Evolutionary conservation across 805 yeast species (phyloP).

Genomic region (Zygoascus tannicola): DNA sequence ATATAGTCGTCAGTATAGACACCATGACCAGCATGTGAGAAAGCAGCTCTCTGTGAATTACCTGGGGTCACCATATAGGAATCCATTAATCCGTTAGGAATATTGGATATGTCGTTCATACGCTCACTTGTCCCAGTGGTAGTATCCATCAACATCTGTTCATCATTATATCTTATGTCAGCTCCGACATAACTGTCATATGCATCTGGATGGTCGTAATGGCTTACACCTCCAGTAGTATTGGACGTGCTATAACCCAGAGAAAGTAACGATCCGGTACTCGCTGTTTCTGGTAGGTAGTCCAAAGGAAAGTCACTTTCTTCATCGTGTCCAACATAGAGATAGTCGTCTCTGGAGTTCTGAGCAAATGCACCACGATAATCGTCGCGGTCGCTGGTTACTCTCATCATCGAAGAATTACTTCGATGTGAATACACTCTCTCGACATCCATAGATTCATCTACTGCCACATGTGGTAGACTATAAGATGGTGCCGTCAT

Average conservation of each 20-base stretch:
- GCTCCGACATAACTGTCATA: background rate
- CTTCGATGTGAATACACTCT: too few relatives aligned
- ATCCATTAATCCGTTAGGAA: background rate
- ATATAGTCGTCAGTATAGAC: background rate
- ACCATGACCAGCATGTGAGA: background rate
- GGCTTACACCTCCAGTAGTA: background rate
- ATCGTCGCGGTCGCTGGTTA: too few relatives aligned
- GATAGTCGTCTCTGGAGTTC: background rate
- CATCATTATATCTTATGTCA: background rate
- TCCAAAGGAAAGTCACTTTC: slow-evolving; percentile 22
- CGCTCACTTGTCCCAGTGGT: background rate
- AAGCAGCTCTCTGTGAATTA: background rate
- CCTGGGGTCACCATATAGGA: background rate
- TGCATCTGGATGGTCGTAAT: background rate
- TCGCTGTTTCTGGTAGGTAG: slow-evolving; percentile 10
- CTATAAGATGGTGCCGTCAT: too few relatives aligned
- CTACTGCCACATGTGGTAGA: too few relatives aligned
- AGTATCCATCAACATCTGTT: background rate
- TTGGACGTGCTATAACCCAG: background rate
- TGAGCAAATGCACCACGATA: background rate
- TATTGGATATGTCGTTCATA: background rate
- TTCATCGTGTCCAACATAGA: slow-evolving; percentile 1
- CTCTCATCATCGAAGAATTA: too few relatives aligned
- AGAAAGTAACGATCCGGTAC: background rate
- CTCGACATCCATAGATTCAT: too few relatives aligned